Evolutionary conservation across 1,284 basidiomycete species (phyloP), one percentile per base, ranked within the genome.

Genomic region (Cryptococcus sp.): DNA sequence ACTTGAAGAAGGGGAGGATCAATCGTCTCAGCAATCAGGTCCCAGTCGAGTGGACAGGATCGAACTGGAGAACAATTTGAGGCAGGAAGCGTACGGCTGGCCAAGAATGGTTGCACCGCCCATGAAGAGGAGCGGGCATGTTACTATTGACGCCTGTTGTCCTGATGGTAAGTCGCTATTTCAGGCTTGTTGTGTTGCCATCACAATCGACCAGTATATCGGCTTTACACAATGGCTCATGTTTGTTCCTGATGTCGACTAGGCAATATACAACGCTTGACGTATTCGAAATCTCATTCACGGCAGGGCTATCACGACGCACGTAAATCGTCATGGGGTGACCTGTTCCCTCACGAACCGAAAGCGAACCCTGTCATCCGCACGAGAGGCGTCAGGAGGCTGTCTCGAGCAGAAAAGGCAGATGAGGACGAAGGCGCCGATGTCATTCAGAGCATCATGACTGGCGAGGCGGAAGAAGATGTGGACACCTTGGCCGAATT

Each of bases 281-380:
- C 89, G 2, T 87, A 96, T 45, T 88, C 94, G 2, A 91, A 87
- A 69, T 93, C 92, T 0, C 90, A 93, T 76, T 94, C 94, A 8
- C 94, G 92, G 74, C 94, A 98, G 72, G 84, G 86, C 0, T 99
- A 88, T 73, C 93, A 98, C 70, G 96, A 99, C 74, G 93, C 94
- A 1, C 86, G 95, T 46, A 98, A 98, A 78, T 86, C 89, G 0
- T 81, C 79, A 20, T 97, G 94, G 93, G 96, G 96, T 13, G 96
- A 99, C 74, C 81, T 92, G 13, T 98, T 96, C 78, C 95, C 96
- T 4, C 93, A 98, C 74, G 78, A 81, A 19, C 83, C 89, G 3
- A 91, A 90, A 74, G 88, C 88, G 69, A 74, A 80, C 19, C 84
- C 87, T 0, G 84, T 88, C 57, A 83, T 86, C 66, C 86, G 88